Evolutionary conservation across 208 protist genomes (phyloP).

Genomic region (Balamuthia mandrillaris): DNA sequence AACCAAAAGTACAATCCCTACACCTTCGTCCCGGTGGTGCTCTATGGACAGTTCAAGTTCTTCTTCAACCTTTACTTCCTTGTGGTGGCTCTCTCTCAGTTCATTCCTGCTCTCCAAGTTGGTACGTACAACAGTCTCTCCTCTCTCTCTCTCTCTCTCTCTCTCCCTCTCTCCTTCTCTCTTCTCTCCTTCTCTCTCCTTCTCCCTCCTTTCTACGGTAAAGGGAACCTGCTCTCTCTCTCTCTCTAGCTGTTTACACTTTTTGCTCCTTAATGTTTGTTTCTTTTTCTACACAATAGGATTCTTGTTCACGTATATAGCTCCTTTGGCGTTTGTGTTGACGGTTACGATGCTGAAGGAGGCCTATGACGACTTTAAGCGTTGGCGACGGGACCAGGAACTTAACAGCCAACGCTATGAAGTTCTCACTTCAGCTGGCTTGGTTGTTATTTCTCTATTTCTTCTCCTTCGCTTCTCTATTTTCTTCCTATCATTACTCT

Average conservation of each 20-base stretch:
- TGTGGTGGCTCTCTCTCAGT: conserved; percentile 68
- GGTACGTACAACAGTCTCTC: conserved; percentile 42
- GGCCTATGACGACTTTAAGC: conserved; percentile 88
- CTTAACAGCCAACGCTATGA: conserved; percentile 65
- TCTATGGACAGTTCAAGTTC: conserved; percentile 59
- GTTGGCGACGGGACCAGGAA: conserved; percentile 80
- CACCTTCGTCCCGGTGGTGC: conserved; percentile 70
- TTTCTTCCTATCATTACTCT: no score
- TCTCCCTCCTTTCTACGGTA: conserved; percentile 3
- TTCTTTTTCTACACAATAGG: conserved; percentile 46
- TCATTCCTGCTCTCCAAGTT: conserved; percentile 70
- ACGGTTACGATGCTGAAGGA: conserved; percentile 86
- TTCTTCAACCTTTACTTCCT: conserved; percentile 80
- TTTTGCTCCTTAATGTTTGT: not conserved
- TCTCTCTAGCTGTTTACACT: conserved; percentile 3
- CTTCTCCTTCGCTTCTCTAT: not conserved
- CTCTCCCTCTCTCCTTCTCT: not conserved
- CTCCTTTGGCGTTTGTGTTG: conserved; percentile 87
- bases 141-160: not conserved
- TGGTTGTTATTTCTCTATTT: not conserved
- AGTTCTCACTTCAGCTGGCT: not conserved
- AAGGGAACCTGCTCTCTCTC: not conserved
- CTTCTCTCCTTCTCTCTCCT: not conserved
- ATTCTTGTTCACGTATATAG: conserved; percentile 92
- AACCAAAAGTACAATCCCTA: conserved; percentile 74